Percentiles rank a stretch among this genome's conserved stretches.
Evolutionary conservation across 768 basidiomycete genomes (phyloP).

Genomic region (Cytidiella melzeri): DNA sequence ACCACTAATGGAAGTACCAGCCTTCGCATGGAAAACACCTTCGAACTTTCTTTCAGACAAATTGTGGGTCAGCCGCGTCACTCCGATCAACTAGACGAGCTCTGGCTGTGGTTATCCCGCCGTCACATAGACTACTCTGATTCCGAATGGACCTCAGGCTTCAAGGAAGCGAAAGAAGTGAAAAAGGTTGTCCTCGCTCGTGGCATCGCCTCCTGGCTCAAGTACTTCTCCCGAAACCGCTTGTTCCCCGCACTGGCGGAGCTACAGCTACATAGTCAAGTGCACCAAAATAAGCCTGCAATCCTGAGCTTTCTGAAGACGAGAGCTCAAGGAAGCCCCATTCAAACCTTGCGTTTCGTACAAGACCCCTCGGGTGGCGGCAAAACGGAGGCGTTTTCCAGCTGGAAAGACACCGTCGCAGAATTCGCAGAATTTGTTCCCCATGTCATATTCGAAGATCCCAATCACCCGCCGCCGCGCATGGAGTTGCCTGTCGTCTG

Average conservation of each 20-base stretch:
- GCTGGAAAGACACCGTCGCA: background rate
- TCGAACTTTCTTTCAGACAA: no score
- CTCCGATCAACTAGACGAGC: no score
- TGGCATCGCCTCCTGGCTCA: background rate
- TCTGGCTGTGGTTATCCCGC: no score
- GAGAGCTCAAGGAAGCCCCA: background rate
- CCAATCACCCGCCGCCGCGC: no score
- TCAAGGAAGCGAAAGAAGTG: background rate
- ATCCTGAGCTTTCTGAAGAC: background rate
- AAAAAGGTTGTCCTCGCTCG: background rate
- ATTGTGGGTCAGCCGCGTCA: no score
- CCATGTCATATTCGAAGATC: background rate
- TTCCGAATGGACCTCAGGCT: background rate
- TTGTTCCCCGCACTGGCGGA: background rate
- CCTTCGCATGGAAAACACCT: no score
- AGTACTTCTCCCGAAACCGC: background rate
- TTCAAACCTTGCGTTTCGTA: background rate
- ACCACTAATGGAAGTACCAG: no score
- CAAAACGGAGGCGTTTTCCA: background rate
- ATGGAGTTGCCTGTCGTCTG: background rate
- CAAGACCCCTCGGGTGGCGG: background rate
- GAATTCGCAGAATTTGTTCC: background rate
- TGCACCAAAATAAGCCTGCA: background rate
- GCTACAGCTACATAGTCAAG: background rate
- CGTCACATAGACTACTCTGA: no score